Base-by-base conservation (phyloP, 2,329 filamentous ascomycete species). In the Aspergillus latus region DNA sequence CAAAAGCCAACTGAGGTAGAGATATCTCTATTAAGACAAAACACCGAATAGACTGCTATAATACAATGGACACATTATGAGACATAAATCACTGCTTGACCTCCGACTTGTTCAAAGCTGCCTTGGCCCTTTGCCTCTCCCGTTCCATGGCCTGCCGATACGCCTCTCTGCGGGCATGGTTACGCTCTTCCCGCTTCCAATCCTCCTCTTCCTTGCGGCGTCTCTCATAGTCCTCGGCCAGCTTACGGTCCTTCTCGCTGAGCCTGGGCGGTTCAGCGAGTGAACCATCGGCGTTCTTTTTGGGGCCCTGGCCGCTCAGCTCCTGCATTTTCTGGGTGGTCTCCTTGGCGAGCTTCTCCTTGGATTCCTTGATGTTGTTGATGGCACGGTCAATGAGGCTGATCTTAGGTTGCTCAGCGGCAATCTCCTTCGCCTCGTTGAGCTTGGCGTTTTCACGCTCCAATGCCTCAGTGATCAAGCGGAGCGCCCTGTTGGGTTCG, bases 311-410 rank as follows among this genome's bases (percentile, higher is more conserved):
- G 36, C 68, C 67, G 45, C 52, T 62, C 43, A 66, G 55, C 56
- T 64, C 64, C 11, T 68, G 44, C 7, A 58, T 44, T 47, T 64
- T 62, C 13, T 62, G 54, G 13, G 39, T 54, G 40, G 62, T 53
- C 37, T 72, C 66, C 11, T 65, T 60, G 28, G 59, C 58, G 15
- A 69, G 45, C n/a, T 66, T 62, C 5, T 56, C 55, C 46, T 63
- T 59, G 28, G 52, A 54, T n/a, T 66, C 56, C 58, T 72, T 74
- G 54, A 67, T 49, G 13, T 59, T 64, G 49, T 71, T 64, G n/a
- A 76, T 58, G 16, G 65, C 62, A 39, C 71, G 71, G 62, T 76
- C 75, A 49, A 78, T 65, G 50, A 63, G 58, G 56, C 65, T 67
- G n/a, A 64, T 11, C 10, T 39, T 39, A 4, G 11, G n/a, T 10